Base-by-base conservation (phyloP, 208 protist species). In the Leishmania guyanensis region DNA sequence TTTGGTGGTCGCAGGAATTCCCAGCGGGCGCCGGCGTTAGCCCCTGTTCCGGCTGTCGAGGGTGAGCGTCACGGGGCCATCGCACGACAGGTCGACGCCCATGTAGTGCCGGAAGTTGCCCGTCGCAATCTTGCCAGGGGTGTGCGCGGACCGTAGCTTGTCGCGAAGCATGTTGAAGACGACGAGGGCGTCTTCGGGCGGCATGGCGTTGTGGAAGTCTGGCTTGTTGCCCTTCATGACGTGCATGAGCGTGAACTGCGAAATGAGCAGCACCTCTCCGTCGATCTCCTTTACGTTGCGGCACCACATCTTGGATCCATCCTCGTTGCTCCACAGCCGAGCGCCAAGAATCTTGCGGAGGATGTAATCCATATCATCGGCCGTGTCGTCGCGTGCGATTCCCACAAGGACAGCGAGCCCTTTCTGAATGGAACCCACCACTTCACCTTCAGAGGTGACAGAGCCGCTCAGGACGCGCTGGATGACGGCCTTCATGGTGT, bases 181-280 rank as follows among this genome's bases (percentile, higher is more conserved):
- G 16, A 78, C 84, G 16, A 88, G 80, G 17, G 96, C 94, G 3
- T 88, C 76, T 20, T 94, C 90, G 4, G 91, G 84, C 36, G 84
- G 80, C 95, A 98, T 98, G 39, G 96, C 96, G 75, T 94, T 81
- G 82, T 98, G 96, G 79, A 98, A 98, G 84, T 98, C 96, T 5
- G 94, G 94, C 75, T 97, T 98, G 74, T 89, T 96, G 56, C 96
- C 96, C 78, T 98, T 98, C 78, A 98, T 89, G 43, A 93, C 88
- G 78, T 96, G 91, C 86, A 91, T 96, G 36, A 98, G 84, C 56
- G 96, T 98, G 80, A 98, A 98, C 84, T 98, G 96, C 29, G 93
- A 97, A 54, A 98, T 90, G 53, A 98, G 88, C 20, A 98, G 82
- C 33, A 98, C 83, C 36, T 86, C 93, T 20, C 94, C 95, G 48